These are phyloP conservation scores for Xylaria curta DNA, from an alignment of 495 filamentous ascomycete species.

Conservation along the genomic window DNA sequence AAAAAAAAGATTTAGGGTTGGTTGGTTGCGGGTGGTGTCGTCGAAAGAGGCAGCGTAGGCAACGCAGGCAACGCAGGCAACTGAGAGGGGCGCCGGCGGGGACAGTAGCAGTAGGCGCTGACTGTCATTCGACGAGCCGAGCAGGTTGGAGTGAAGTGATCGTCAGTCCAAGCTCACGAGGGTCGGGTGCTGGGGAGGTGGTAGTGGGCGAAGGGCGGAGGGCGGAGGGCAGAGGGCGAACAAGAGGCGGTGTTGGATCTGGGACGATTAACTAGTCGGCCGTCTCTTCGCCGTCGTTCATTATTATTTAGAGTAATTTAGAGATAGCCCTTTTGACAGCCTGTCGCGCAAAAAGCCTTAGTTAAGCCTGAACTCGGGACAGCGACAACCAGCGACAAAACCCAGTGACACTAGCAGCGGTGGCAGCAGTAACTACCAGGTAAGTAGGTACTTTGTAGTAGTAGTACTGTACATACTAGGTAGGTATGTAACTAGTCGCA, in stretches of 20 bases:
- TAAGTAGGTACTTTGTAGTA: too few species aligned
- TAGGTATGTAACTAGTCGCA: not conserved
- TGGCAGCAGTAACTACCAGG: not conserved
- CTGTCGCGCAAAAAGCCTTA: conserved; percentile 5
- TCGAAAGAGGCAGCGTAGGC: conserved; percentile 11
- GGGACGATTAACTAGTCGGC: not conserved
- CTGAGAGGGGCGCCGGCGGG: conserved; percentile 40
- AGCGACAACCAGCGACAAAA: not conserved
- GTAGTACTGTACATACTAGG: not conserved
- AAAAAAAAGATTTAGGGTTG: conserved; percentile 26
- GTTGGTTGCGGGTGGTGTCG: conserved; percentile 17
- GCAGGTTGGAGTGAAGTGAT: conserved; percentile 40
- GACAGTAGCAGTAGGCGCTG: conserved; percentile 29
- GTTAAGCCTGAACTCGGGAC: conserved; percentile 7
- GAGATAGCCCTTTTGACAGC: not conserved
- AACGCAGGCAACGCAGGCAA: conserved; percentile 25
- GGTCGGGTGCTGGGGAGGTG: conserved; percentile 6
- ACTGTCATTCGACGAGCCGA: conserved; percentile 28
- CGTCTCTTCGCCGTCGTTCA: conserved; percentile 10
- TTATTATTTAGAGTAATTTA: not conserved
- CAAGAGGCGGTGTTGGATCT: conserved; percentile 28
- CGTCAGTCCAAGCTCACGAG: conserved; percentile 38
- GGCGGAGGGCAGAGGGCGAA: not conserved
- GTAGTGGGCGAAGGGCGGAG: conserved; percentile 25
- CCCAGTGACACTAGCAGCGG: not conserved